Base-by-base conservation (phyloP, 495 filamentous ascomycete genomes). In the Aspergillus funiculosus region DNA sequence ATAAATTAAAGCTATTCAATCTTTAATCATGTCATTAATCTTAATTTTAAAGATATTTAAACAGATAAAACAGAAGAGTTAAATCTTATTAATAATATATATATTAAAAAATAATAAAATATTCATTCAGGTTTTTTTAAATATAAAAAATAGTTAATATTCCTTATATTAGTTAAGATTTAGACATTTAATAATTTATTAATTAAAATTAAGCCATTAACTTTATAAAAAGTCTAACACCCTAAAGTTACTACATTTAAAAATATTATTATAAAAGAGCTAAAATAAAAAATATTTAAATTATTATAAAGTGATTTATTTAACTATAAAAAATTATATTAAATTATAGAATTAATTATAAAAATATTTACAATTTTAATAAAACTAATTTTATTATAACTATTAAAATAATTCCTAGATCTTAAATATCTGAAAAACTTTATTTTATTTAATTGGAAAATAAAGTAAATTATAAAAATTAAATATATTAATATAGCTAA, bases 31-130 rank as follows among this genome's bases (percentile, higher is more conserved):
- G n/a, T n/a, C n/a, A n/a, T n/a, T n/a, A n/a, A n/a, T n/a, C n/a
- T n/a, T n/a, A n/a, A n/a, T n/a, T n/a, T n/a, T n/a, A n/a, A n/a
- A n/a, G n/a, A n/a, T n/a, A n/a, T n/a, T n/a, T n/a, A n/a, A n/a
- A n/a, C n/a, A n/a, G n/a, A n/a, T n/a, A n/a, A n/a, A n/a, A n/a
- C n/a, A n/a, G n/a, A n/a, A n/a, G n/a, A n/a, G n/a, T n/a, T n/a
- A n/a, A n/a, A n/a, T n/a, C n/a, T n/a, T n/a, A n/a, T n/a, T n/a
- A n/a, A n/a, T n/a, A n/a, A n/a, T n/a, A n/a, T n/a, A n/a, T n/a
- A n/a, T n/a, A n/a, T 15, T 17, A 35, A 31, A n/a, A 35, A 27
- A 53, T 21, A 26, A 52, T 29, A 42, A 27, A 22, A 52, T 41
- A 15, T 41, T 31, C 14, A n/a, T 31, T 31, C 14, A n/a, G 4